Base-by-base conservation (phyloP, 805 yeast species). In the Saturnispora ahearnii region DNA sequence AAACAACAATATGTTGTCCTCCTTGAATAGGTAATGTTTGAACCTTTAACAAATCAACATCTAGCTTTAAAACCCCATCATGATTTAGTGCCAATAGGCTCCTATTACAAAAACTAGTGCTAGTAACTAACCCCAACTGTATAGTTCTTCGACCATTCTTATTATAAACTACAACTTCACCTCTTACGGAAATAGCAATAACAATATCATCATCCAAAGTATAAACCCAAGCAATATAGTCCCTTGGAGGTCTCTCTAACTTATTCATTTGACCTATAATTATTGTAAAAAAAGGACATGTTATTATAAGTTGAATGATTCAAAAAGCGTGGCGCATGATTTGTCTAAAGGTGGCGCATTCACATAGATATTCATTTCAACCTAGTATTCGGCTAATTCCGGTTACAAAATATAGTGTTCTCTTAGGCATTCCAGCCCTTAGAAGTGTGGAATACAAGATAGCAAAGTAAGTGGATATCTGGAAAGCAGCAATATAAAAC, bases 171-270 rank as follows among this genome's bases (percentile, higher is more conserved):
- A 42, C 50, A 10, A 47, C 41, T 28, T 47, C 50, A 2, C 50
- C 50, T 4, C 45, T 31, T 6, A 47, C 22, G n/a, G 50, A 41
- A 8, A 47, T 26, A 1, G 50, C 50, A 32, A 47, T 24, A 5
- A 24, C 28, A 7, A 12, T 21, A 11, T 18, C 21, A 22, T 22
- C 41, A 6, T 32, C 13, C 10, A 33, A 10, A 40, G 40, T 18
- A 18, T 40, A 47, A 13, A 47, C 41, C 29, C 37, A 32, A n/a
- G 37, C 26, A 24, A 47, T 47, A 26, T 47, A 47, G n/a, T 47
- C 50, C 22, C 15, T 29, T 4, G 50, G 50, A 6, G 45, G 41
- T 2, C 21, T 12, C 9, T 47, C 45, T 13, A 47, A 22, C 34
- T 41, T 47, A 45, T 47, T 47, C 50, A 47, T 47, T 31, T 43